These are phyloP conservation scores for Keithomyces neogunnii DNA, from an alignment of 2,329 filamentous ascomycete species.

Conservation along the genomic window DNA sequence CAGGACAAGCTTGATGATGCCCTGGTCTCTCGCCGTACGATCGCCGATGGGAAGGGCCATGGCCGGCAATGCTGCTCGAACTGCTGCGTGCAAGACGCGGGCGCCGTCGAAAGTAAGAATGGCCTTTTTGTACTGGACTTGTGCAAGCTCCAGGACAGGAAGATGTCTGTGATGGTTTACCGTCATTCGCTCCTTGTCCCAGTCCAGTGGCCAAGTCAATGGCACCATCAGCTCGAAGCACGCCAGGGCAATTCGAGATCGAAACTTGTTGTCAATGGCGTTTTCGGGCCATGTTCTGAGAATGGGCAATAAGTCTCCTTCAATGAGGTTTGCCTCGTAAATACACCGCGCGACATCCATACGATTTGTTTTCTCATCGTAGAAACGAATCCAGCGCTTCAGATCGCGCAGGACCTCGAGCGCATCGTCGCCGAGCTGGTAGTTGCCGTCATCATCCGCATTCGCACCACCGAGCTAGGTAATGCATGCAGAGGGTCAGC, in stretches of 20 bases:
- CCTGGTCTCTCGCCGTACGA: conserved; percentile 71
- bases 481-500: neutral
- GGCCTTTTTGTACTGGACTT: conserved; percentile 81
- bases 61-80: conserved; percentile 74
- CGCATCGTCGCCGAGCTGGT: conserved; percentile 88
- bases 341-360: conserved; percentile 92
- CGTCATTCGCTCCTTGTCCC: conserved; percentile 71
- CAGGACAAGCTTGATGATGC: conserved; percentile 82
- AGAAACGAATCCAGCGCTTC: conserved; percentile 89
- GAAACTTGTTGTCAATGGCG: conserved; percentile 63
- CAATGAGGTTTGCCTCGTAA: conserved; percentile 84
- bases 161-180: conserved; percentile 88
- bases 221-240: conserved; percentile 88
- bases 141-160: conserved; percentile 79
- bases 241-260: conserved; percentile 70
- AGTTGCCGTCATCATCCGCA: conserved; percentile 69
- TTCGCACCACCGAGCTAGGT: conserved; percentile 74
- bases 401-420: conserved; percentile 87
- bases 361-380: conserved; percentile 87
- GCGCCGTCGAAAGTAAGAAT: conserved; percentile 77
- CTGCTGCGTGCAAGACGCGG: conserved; percentile 69
- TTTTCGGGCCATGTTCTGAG: conserved; percentile 73
- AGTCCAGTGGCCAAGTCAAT: conserved; percentile 87
- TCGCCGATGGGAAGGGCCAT: conserved; percentile 75
- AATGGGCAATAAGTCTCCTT: conserved; percentile 83